Base-by-base conservation (phyloP, 768 basidiomycete species). In the Pleurotus platypus region DNA sequence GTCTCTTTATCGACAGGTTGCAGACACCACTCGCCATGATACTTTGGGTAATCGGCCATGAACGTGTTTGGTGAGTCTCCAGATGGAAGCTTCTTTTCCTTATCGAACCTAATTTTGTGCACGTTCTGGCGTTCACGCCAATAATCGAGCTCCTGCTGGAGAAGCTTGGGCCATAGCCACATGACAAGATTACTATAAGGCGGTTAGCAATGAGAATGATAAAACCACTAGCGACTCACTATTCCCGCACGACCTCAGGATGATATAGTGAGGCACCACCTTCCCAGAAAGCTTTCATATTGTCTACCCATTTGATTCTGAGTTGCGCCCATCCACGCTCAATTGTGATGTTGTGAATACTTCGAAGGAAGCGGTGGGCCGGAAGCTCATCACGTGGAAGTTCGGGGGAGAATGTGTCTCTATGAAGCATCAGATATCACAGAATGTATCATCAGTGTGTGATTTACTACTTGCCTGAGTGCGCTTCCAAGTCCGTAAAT, bases 161-260 rank as follows among this genome's bases (percentile, higher is more conserved):
- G 60, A 0, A 71, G 50, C 3, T 37, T 58, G 5, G 67, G 62
- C 71, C 71, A 72, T 2, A 72, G 55, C 69, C 69, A 72, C 45
- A 62, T 62, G 6, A 64, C 60, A 35, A 71, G 64, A 5, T 64
- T 18, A 48, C 70, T 72, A 37, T 11, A 13, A 51, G 4, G 39
- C 35, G 39, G 9, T 20, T 20, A 27, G 16, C 38, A 3, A 20
- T n/a, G 26, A 24, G 4, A 5, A 4, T 22, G 35, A 20, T 16
- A 27, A 18, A 35, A 35, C 16, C 5, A 9, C 24, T 18, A n/a
- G 35, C 4, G 30, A 35, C 39, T 7, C 39, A 58, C 57, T 42
- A 40, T 53, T 57, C 24, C 45, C 12, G 35, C 30, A 42, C 39
- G 53, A 67, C 46, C 5, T 49, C 43, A 26, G 66, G 48, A 58